Percentiles rank a stretch among this genome's conserved stretches.
Conservation (phyloP, 2,329 filamentous ascomycete species). For the Macrophomina phaseolina region DNA sequence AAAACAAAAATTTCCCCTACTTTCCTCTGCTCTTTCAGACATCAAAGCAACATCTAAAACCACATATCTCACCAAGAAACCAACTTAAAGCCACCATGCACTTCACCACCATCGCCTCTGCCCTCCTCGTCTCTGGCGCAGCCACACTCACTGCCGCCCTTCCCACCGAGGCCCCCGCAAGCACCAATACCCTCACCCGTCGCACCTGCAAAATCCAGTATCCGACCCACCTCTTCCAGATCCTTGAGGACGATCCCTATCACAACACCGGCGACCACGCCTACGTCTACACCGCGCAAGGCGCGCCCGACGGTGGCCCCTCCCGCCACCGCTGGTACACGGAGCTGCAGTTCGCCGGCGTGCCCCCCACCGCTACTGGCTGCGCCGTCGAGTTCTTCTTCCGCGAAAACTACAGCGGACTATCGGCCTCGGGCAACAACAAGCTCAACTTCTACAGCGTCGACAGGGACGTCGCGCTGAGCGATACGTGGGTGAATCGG, state of each 20-base stretch:
- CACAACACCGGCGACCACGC: slow-evolving; percentile 31
- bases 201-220: slow-evolving; percentile 33
- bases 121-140: slow-evolving; percentile 25
- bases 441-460: slow-evolving; percentile 33
- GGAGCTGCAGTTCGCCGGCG: slow-evolving; percentile 32
- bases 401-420: slow-evolving; percentile 30
- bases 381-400: slow-evolving; percentile 39
- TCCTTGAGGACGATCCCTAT: slow-evolving; percentile 33
- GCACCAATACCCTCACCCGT: slow-evolving; percentile 28
- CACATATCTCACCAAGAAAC: not conserved
- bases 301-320: slow-evolving; percentile 21
- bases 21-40: not conserved
- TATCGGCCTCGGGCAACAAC: slow-evolving; percentile 31
- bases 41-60: not conserved
- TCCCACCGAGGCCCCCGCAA: slow-evolving; percentile 29
- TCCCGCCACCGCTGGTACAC: slow-evolving; percentile 23
- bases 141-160: slow-evolving; percentile 24
- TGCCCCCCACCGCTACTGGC: slow-evolving; percentile 35
- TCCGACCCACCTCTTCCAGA: slow-evolving; percentile 32
- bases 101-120: slow-evolving; percentile 30
- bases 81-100: slow-evolving; percentile 30
- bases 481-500: not conserved
- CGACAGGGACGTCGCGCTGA: slow-evolving; percentile 2
- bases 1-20: not conserved
- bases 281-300: slow-evolving; percentile 10